Base-by-base conservation (phyloP, 257 asterid genomes). In the Mentha longifolia region DNA sequence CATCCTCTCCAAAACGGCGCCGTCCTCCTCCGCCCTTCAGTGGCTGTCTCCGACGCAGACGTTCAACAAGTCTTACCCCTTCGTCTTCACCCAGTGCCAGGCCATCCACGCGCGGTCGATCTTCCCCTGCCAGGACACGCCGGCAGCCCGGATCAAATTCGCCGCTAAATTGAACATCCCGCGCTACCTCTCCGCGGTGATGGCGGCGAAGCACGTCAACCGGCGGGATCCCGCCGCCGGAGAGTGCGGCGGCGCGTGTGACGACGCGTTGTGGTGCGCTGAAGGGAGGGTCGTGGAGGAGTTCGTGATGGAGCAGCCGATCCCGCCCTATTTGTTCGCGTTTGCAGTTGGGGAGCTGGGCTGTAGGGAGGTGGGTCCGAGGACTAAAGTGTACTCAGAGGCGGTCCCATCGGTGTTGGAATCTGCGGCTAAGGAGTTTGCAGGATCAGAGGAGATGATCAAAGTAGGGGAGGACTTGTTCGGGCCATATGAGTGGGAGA, bases 91-190 rank as follows among this genome's bases (percentile, higher is more conserved):
- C 15, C 99, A 94, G 46, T 94, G 99, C 66, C 97, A 94, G 71
- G 43, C 99, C 55, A 94, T 94, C 68, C 97, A 94, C 69, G 99
- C 97, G 19, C 75, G 99, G 76, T 94, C 99, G 7, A 85, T 94
- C 46, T 94, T 94, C 86, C 99, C 99, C 35, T 94, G 97, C 78
- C 99, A 94, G 57, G 99, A 94, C 28, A 91, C 99, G 22, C 99
- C 99, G 1, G 97, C 93, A 1, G 96, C 95, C 6, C 89, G 99
- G 20, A 74, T 89, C 49, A 75, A 79, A 16, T 94, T 86, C 67
- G 30, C 89, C 12, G 95, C 97, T 9, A 88, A 83, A 45, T 17
- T 91, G 68, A 94, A 94, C 58, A 68, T 94, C 30, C 99, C 99
- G 47, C 78, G 72, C 11, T 77, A 77, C 42, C 65, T 94, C 10